Evolutionary conservation across 2,329 filamentous ascomycete genomes (phyloP).

Genomic region (Cladobotryum mycophilum): DNA sequence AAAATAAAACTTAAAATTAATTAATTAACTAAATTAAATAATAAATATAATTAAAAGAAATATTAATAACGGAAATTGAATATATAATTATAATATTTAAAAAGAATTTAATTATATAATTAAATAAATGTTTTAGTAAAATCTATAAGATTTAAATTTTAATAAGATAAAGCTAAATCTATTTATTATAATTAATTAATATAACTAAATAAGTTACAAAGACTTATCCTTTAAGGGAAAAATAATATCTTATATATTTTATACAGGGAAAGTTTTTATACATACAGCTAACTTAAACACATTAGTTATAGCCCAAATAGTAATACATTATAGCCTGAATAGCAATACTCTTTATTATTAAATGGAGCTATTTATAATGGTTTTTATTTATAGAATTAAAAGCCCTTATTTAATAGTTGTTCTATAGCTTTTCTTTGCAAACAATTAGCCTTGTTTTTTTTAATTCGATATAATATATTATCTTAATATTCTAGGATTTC

Average conservation of each 20-base stretch:
- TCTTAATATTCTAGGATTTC: too few relatives aligned
- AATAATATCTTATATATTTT: background rate
- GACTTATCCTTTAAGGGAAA: too few relatives aligned
- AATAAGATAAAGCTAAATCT: too few relatives aligned
- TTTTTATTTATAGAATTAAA: background rate
- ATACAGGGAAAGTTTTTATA: background rate
- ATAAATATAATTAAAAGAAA: background rate
- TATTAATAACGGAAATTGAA: too few relatives aligned
- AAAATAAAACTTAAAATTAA: background rate
- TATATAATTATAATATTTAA: too few relatives aligned
- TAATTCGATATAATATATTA: too few relatives aligned
- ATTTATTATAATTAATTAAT: too few relatives aligned
- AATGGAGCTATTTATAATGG: background rate
- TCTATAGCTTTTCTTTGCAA: background rate
- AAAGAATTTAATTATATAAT: too few relatives aligned
- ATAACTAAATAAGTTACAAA: too few relatives aligned
- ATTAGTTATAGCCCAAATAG: background rate
- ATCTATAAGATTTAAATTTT: too few relatives aligned
- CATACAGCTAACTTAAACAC: background rate
- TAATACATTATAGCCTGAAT: background rate
- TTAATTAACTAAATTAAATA: too few relatives aligned
- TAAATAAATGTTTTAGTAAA: too few relatives aligned
- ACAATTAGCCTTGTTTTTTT: background rate
- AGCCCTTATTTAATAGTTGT: background rate
- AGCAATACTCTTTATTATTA: background rate